Percentiles rank a stretch among this genome's conserved stretches.
Evolutionary conservation across 441 rosid genomes (phyloP).

Genomic region (Mallotus japonicus): DNA sequence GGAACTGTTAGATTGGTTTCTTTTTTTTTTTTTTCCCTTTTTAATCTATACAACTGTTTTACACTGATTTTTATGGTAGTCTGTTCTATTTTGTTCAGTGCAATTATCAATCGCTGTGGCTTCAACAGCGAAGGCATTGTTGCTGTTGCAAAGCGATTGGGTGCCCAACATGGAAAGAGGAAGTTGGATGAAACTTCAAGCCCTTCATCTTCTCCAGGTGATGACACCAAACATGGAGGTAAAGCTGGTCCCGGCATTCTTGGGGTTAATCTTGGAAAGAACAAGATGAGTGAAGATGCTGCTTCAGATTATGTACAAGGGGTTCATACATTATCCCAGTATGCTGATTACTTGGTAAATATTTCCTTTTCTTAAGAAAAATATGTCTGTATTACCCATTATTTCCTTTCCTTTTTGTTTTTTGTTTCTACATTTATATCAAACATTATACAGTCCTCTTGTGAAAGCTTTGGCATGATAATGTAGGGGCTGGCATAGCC

Average conservation of each 20-base stretch:
- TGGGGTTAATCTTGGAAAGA: constrained; percentile 97
- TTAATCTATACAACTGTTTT: background rate
- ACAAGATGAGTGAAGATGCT: constrained; percentile 94
- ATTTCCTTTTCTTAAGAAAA: background rate
- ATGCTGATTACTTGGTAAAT: constrained; percentile 92
- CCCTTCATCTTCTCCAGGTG: constrained; percentile 48
- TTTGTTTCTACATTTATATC: no score
- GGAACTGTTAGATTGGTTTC: background rate
- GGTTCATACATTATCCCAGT: constrained; percentile 92
- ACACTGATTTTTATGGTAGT: constrained; percentile 6
- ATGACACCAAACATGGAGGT: constrained; percentile 75
- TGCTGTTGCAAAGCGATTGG: constrained; percentile 90
- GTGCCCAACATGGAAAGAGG: constrained; percentile 98
- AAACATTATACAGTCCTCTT: background rate
- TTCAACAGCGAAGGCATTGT: constrained; percentile 97
- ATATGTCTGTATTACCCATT: background rate
- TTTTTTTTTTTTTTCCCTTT: background rate
- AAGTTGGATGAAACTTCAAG: constrained; percentile 82
- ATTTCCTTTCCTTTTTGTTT: background rate
- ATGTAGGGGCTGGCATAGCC: background rate
- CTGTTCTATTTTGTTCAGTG: constrained; percentile 47
- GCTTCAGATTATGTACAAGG: constrained; percentile 95
- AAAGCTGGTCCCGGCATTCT: constrained; percentile 99
- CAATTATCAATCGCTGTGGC: constrained; percentile 91
- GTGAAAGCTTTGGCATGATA: background rate